phyloP scores from a whole-genome alignment of 2,329 filamentous ascomycete genomes.

The Pyrenochaeta sp. region DNA sequence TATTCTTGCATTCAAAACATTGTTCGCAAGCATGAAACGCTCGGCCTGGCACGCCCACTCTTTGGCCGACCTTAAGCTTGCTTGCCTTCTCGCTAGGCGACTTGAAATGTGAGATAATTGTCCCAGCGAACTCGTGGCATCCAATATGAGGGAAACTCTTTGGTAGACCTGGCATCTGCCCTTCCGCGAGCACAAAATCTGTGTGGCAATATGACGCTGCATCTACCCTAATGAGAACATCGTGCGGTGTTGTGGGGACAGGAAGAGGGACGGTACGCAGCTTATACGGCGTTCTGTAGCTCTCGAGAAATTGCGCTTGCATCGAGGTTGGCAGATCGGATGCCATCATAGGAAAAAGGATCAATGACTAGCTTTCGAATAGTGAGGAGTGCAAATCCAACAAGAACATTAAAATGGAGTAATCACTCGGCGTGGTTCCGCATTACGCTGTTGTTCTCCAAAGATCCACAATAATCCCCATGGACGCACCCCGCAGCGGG shows the following conservation, averaged over 20 bases:
- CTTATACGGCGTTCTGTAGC: conserved; percentile 53
- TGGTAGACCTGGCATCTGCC: conserved; percentile 46
- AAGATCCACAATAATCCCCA: background rate
- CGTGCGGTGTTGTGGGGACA: conserved; percentile 40
- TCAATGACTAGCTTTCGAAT: background rate
- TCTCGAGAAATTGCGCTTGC: conserved; percentile 54
- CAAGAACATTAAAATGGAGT: background rate
- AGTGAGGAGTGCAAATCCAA: background rate
- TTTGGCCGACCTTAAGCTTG: conserved; percentile 38
- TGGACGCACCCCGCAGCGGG: conserved; percentile 37
- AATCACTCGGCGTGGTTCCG: background rate
- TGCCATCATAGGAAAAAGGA: conserved; percentile 17
- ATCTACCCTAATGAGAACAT: conserved; percentile 57
- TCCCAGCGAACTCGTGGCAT: conserved; percentile 58
- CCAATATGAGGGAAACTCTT: conserved; percentile 55
- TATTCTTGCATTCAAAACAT: conserved; percentile 52
- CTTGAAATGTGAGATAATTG: conserved; percentile 45
- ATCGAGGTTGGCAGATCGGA: conserved; percentile 38
- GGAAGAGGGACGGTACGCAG: conserved; percentile 50
- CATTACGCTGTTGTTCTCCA: background rate
- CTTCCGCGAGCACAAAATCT: conserved; percentile 49
- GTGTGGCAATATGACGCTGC: conserved; percentile 61
- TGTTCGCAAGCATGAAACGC: conserved; percentile 53
- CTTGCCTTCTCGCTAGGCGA: conserved; percentile 29
- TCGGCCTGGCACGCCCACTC: conserved; percentile 54